Conservation (phyloP, 805 yeast species). For the Spathaspora gorwiae region DNA sequence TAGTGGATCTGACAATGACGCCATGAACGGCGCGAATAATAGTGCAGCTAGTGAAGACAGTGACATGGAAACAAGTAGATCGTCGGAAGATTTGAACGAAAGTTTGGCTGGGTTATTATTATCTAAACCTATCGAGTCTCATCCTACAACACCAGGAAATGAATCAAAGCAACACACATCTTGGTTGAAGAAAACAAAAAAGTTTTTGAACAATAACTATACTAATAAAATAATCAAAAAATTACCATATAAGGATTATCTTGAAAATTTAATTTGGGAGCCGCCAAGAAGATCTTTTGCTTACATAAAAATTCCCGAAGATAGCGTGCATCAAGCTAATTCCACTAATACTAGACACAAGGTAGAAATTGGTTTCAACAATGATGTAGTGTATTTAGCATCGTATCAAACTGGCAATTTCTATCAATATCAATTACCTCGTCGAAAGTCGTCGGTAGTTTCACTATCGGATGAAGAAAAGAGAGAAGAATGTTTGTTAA, state of each 20-base stretch:
- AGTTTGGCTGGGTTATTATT: conserved; percentile 36
- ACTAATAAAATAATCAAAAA: conserved; percentile 35
- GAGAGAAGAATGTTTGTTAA: conserved; percentile 27
- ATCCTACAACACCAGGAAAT: conserved; percentile 2
- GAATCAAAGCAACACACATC: conserved; percentile 14
- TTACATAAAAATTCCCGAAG: conserved; percentile 33
- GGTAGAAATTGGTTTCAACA: conserved; percentile 37
- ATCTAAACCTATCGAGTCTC: conserved; percentile 14
- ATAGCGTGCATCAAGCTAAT: conserved; percentile 9
- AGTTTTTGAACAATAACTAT: conserved; percentile 29
- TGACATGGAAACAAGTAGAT: conserved; percentile 17
- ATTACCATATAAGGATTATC: conserved; percentile 37
- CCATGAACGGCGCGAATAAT: conserved; percentile 3
- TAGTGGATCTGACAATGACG: conserved; percentile 1
- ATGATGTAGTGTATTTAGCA: conserved; percentile 30
- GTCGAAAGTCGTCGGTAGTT: not conserved
- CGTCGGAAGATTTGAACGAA: conserved; percentile 40
- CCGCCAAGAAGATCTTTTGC: conserved; percentile 42
- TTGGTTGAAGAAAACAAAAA: conserved; percentile 21
- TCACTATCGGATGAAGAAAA: conserved; percentile 15
- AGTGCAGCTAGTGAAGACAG: conserved; percentile 15
- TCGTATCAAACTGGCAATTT: conserved; percentile 35
- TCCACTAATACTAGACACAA: conserved; percentile 7
- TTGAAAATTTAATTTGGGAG: conserved; percentile 38
- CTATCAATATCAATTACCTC: conserved; percentile 35